Base-by-base conservation (phyloP, 2,329 filamentous ascomycete species). In the Malbranchea cinnamomea region DNA sequence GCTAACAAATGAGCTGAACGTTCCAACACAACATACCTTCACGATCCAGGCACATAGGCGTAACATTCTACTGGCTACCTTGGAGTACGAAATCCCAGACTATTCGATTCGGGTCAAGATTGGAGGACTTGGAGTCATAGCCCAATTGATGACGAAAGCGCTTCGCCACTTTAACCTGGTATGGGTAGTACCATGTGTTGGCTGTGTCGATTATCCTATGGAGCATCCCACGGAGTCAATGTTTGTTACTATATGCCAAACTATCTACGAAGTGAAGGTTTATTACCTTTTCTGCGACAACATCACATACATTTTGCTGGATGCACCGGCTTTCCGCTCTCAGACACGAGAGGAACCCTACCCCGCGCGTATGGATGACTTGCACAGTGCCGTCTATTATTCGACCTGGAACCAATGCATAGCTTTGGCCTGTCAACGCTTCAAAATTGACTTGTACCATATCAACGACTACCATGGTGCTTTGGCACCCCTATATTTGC, bases 101-200 rank as follows among this genome's bases (percentile, higher is more conserved):
- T 78, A 74, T 69, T 62, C 53, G 3, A 73, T 78, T 53, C 78
- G 75, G 50, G 72, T 78, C 53, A 78, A 78, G 53, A 78, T 78
- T 26, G 74, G 74, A 36, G 74, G 74, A 36, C 58, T 78, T 4
- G 74, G 74, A 48, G 73, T 77, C 37, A 78, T 78, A 73, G 72
- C 74, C 19, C 69, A 74, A 41, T 54, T 78, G 2, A 78, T 78
- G 73, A 69, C 69, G 11, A 73, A 74, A 44, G 67, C 71, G 30
- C 62, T 78, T 7, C 59, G 65, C 3, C 71, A 78, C 39, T 66
- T 76, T 41, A 66, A 78, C 44, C 57, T 78, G 1, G 67, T 78
- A 37, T 78, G 68, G 68, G 66, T 72, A n/a, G 60, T 71, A 17
- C 68, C 68, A 9, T 68, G 65, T 40, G 71, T 76, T 29, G 70